Evolutionary conservation across 345 rosid species (phyloP).

Genomic region (Eucalyptus sideroxylon): DNA sequence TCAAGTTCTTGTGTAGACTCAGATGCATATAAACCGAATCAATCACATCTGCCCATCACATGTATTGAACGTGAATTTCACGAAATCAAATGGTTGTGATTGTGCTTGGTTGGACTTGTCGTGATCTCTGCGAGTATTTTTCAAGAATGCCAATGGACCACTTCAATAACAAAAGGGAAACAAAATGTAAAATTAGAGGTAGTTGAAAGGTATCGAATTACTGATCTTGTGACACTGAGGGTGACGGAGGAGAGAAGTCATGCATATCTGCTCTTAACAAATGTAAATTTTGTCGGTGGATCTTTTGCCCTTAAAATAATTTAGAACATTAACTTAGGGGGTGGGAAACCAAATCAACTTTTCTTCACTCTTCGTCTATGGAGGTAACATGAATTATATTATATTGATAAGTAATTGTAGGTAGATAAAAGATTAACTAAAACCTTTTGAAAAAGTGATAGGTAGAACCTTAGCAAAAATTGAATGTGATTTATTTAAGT

Average conservation of each 20-base stretch:
- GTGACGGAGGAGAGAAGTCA: background rate
- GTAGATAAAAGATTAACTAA: background rate
- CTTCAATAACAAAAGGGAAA: background rate
- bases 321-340: no score
- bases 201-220: background rate
- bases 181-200: background rate
- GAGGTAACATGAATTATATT: background rate
- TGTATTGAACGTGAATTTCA: background rate
- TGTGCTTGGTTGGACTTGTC: background rate
- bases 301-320: no score
- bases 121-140: background rate
- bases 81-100: background rate
- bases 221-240: background rate
- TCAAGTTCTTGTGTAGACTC: background rate
- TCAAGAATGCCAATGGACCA: background rate
- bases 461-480: rapidly evolving
- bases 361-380: background rate
- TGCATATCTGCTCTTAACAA: background rate
- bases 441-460: background rate
- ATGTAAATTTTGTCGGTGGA: background rate
- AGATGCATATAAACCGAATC: background rate
- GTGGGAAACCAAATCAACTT: background rate
- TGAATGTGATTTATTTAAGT: background rate
- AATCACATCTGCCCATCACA: background rate
- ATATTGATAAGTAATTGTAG: background rate